phyloP scores from a whole-genome alignment of 2,329 filamentous ascomycete species.

The Elsinoe arachidis region DNA sequence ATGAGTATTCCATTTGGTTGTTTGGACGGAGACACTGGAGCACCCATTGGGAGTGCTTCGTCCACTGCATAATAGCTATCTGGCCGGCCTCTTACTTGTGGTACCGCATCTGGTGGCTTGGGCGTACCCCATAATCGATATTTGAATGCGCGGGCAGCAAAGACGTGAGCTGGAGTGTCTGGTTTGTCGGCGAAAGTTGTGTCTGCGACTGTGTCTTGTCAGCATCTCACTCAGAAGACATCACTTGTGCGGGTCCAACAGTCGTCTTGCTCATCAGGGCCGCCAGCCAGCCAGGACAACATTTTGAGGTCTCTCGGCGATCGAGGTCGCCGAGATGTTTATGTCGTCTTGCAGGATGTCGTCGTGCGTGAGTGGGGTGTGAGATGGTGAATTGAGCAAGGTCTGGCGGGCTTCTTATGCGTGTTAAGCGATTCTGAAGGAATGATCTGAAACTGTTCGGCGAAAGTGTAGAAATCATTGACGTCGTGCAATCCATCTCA shows the following conservation, averaged over 20 bases:
- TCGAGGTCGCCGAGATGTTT: constrained; percentile 1
- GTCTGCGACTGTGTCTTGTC: not conserved
- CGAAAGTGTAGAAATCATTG: not conserved
- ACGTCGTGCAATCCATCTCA: not conserved
- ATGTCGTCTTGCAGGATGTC: not conserved
- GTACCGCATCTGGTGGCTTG: constrained; percentile 24
- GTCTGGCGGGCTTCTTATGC: not conserved
- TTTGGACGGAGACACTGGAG: constrained; percentile 35
- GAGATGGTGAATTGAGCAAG: not conserved
- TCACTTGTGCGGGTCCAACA: too few species aligned
- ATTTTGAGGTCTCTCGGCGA: not conserved
- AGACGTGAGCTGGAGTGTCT: constrained; percentile 57
- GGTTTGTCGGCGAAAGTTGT: constrained; percentile 41
- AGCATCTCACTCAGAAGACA: not conserved
- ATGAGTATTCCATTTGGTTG: constrained; percentile 52
- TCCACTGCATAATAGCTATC: not conserved
- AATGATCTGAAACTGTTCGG: constrained; percentile 4
- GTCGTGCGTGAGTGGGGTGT: not conserved
- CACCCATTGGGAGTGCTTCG: not conserved
- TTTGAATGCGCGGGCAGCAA: constrained; percentile 59
- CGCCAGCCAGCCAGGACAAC: constrained; percentile 9
- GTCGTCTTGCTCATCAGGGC: not conserved
- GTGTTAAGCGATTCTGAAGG: not conserved
- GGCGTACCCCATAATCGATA: constrained; percentile 58
- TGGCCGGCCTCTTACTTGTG: not conserved